Evolutionary conservation across 2,329 filamentous ascomycete species (phyloP).

Genomic region (Colletotrichum caudatum): DNA sequence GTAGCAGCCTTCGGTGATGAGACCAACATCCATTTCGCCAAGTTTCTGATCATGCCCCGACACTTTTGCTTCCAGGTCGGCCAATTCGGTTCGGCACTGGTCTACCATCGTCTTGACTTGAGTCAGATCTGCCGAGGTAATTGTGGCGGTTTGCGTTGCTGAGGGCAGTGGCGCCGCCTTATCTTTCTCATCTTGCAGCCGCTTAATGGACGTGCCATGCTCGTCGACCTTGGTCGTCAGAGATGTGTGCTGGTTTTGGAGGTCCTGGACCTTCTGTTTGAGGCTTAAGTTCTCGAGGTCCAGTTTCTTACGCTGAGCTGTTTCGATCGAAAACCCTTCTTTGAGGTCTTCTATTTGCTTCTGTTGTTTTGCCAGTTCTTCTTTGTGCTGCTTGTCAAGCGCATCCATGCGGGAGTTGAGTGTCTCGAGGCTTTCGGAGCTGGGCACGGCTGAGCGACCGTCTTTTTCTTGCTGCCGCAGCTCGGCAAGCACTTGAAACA

Average conservation of each 20-base stretch:
- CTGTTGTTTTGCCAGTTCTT: constrained; percentile 38
- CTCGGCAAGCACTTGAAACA: constrained; percentile 24
- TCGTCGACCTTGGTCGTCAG: constrained; percentile 8
- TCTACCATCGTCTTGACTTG: constrained; percentile 6
- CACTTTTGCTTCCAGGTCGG: constrained; percentile 2
- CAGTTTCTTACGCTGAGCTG: constrained; percentile 17
- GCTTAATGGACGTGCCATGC: constrained; percentile 12
- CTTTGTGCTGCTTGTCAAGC: constrained; percentile 28
- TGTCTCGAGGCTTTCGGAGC: constrained; percentile 1
- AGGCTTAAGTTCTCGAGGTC: constrained; percentile 28
- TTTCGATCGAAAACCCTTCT: constrained; percentile 10
- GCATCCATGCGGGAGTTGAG: constrained; percentile 27
- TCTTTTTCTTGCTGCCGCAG: constrained; percentile 7
- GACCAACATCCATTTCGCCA: constrained; percentile 31
- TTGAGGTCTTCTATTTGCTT: constrained; percentile 29
- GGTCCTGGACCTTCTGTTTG: constrained; percentile 15
- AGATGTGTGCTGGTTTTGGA: constrained; percentile 10
- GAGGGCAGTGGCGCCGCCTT: background rate
- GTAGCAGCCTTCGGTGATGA: constrained; percentile 26
- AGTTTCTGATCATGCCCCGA: constrained; percentile 22
- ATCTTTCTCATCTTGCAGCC: background rate
- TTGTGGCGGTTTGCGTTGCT: background rate
- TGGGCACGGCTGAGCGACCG: background rate
- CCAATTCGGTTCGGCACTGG: background rate
- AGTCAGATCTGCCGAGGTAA: constrained; percentile 5